These are phyloP conservation scores for Chlorella sp. DNA, from an alignment of 139 green algal genomes.

Conservation along the genomic window DNA sequence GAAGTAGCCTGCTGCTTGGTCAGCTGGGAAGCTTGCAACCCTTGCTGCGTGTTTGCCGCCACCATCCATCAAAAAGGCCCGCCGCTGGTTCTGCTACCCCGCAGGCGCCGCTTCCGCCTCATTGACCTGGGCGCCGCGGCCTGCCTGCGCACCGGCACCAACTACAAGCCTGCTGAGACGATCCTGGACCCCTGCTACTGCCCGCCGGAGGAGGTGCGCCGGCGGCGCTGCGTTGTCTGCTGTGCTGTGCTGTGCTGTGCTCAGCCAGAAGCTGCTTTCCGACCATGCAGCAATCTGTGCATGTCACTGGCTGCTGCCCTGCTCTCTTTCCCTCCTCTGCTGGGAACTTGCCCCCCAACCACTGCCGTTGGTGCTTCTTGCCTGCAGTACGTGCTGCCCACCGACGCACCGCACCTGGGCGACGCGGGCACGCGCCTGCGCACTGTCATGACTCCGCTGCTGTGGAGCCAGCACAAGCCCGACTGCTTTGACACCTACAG, in stretches of 20 bases:
- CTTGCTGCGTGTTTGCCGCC: too few relatives aligned
- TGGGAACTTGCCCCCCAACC: too few relatives aligned
- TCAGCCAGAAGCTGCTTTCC: background rate
- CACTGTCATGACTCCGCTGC: conserved; percentile 79
- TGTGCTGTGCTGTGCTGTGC: background rate
- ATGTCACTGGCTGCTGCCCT: too few relatives aligned
- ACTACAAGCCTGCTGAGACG: conserved; percentile 89
- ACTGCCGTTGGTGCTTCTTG: too few relatives aligned
- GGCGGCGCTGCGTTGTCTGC: too few relatives aligned
- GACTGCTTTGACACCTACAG: conserved; percentile 95
- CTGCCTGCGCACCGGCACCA: conserved; percentile 89
- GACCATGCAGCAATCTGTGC: too few relatives aligned
- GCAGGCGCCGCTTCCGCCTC: conserved; percentile 67
- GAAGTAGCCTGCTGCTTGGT: too few relatives aligned
- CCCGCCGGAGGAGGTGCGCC: conserved; percentile 84
- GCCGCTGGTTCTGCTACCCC: too few relatives aligned
- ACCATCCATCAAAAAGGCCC: too few relatives aligned
- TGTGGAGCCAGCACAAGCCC: conserved; percentile 87
- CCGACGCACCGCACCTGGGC: conserved; percentile 70
- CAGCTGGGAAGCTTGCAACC: too few relatives aligned
- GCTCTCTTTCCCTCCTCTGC: too few relatives aligned
- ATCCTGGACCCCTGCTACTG: conserved; percentile 93
- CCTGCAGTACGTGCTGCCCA: conserved; percentile 80
- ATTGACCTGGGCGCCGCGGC: conserved; percentile 82
- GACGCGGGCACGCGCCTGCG: conserved; percentile 55